Base-by-base conservation (phyloP, 148 eudicot species). In the Persicaria maculosa region DNA sequence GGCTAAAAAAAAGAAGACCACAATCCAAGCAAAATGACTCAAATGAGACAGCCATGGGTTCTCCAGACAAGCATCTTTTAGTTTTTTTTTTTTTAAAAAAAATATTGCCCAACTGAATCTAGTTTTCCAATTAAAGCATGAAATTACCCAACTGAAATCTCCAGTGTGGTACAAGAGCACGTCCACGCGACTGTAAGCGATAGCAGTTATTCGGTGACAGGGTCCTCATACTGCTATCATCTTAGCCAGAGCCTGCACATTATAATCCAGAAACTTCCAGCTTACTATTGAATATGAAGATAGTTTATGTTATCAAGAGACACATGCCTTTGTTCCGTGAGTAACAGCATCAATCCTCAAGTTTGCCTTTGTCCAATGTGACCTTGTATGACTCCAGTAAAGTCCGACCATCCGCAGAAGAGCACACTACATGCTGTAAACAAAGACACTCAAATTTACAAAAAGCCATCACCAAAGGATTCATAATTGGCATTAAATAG, bases 141-240 rank as follows among this genome's bases (percentile, higher is more conserved):
- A 15, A 54, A 16, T 62, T 87, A 92, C 99, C 99, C 90, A 97
- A 88, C 92, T 92, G 79, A 96, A 96, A 72, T 96, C 99, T 74
- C 99, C 99, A 15, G 97, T 96, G 82, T 96, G 99, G 78, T 96
- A 96, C 76, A 96, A 88, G 74, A 96, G 97, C 14, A 96, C 99
- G 36, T 97, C 97, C 61, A 96, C 85, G 75, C 92, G 94, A 83
- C 99, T 96, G 80, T 96, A 96, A 55, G 97, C 97, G 77, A 97
- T 89, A 64, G 99, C 99, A 55, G 97, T 96, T 52, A 89, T 85
- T 80, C 97, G 91, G 76, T 96, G 99, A 83, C 90, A 92, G 67
- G 99, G 97, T 50, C 99, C 99, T 80, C 99, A 92, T 52, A 96
- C 97, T 72, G 97, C 99, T 71, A 96, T 90, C 88, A 92, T 89